Conservation (phyloP, 2,329 filamentous ascomycete genomes). For the Penicillium oxalicum region DNA sequence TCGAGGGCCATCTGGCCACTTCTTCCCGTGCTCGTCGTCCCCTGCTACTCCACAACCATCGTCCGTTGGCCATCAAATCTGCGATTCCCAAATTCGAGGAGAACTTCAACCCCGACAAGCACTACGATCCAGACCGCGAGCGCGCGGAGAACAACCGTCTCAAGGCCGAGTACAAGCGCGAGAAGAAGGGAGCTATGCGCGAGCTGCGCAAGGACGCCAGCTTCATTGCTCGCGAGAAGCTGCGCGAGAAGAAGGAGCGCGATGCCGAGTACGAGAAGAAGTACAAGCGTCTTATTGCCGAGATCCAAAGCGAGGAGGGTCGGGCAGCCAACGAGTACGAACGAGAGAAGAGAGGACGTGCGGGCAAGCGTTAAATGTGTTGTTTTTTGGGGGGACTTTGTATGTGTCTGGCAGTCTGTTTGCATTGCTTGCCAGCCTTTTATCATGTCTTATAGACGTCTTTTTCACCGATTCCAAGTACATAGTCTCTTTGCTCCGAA, state of each 20-base stretch:
- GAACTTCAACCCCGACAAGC: slow-evolving; percentile 85
- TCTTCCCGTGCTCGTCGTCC: slow-evolving; percentile 65
- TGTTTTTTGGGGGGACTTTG: not conserved
- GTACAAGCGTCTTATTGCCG: slow-evolving; percentile 82
- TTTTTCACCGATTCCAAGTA: slow-evolving; percentile 4
- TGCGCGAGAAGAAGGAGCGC: slow-evolving; percentile 86
- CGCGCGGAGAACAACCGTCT: slow-evolving; percentile 79
- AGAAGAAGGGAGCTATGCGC: slow-evolving; percentile 88
- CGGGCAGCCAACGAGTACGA: slow-evolving; percentile 83
- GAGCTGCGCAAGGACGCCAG: slow-evolving; percentile 92
- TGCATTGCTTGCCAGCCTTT: not conserved
- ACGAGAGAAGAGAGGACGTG: slow-evolving; percentile 71
- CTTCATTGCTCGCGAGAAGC: slow-evolving; percentile 85
- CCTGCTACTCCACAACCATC: slow-evolving; percentile 82
- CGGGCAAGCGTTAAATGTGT: slow-evolving; percentile 49
- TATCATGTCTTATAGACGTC: slow-evolving; percentile 10
- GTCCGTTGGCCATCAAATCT: slow-evolving; percentile 78
- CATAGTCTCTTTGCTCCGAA: slow-evolving; percentile 10
- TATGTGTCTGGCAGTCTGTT: slow-evolving; percentile 3
- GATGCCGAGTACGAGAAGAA: slow-evolving; percentile 95
- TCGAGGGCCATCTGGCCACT: slow-evolving; percentile 47
- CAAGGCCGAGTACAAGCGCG: slow-evolving; percentile 84
- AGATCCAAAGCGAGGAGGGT: slow-evolving; percentile 94
- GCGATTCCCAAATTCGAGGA: slow-evolving; percentile 95
- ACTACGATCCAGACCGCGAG: slow-evolving; percentile 94